Evolutionary conservation across 148 eudicot species (phyloP).

Genomic region (Vaccinium macrocarpon): DNA sequence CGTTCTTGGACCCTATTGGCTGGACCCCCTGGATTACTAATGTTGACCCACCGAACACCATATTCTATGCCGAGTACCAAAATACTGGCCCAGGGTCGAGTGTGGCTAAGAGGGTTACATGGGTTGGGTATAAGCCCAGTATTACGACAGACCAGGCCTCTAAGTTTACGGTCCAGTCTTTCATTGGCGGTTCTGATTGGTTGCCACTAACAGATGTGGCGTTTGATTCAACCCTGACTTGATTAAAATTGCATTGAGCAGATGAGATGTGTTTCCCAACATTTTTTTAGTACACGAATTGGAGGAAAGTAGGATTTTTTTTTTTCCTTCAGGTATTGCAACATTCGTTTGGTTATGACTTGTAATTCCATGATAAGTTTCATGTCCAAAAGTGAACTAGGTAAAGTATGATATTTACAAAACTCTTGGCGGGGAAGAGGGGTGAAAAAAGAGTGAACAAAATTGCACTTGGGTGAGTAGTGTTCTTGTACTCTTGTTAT

Average conservation of each 20-base stretch:
- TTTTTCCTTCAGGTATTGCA: no score
- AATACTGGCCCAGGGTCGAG: conserved; percentile 56
- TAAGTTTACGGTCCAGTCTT: conserved; percentile 40
- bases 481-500: no score
- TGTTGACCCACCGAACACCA: conserved; percentile 45
- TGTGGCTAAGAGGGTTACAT: conserved; percentile 41
- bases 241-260: background rate
- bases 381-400: no score
- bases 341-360: no score
- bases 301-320: background rate
- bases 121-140: conserved; percentile 52
- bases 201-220: conserved; percentile 30
- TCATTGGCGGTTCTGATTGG: conserved; percentile 48
- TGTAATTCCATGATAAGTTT: no score
- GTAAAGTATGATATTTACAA: no score
- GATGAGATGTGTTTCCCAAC: background rate
- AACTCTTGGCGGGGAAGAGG: no score
- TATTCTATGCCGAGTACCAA: conserved; percentile 58
- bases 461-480: no score
- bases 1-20: conserved; percentile 40
- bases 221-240: conserved; percentile 29
- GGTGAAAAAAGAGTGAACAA: no score
- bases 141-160: conserved; percentile 48
- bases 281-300: background rate
- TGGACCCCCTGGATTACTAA: conserved; percentile 55